Evolutionary conservation across 192 early-diverging fungal genomes (phyloP).

Genomic region (Coemansia umbellata): DNA sequence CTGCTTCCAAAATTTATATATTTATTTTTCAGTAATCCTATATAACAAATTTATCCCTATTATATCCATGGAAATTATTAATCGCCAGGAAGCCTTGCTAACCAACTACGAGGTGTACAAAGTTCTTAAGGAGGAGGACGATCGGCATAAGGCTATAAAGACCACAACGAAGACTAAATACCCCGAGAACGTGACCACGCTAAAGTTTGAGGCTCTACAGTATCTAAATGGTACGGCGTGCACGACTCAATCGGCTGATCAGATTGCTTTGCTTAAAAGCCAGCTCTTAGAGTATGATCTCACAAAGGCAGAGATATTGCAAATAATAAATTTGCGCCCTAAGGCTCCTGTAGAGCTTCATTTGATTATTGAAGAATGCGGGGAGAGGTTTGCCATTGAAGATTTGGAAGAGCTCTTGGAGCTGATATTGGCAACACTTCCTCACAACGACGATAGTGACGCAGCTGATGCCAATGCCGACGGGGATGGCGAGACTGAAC

Average conservation of each 20-base stretch:
- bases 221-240: slow-evolving; percentile 60
- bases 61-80: slow-evolving; percentile 69
- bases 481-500: background rate
- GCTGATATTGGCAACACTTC: slow-evolving; percentile 50
- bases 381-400: slow-evolving; percentile 57
- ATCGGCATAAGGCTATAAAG: slow-evolving; percentile 31
- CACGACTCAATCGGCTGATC: slow-evolving; percentile 54
- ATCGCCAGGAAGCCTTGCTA: slow-evolving; percentile 58
- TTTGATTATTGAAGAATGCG: slow-evolving; percentile 70
- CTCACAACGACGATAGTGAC: slow-evolving; percentile 22
- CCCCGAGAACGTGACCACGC: slow-evolving; percentile 60
- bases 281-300: slow-evolving; percentile 50
- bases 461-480: slow-evolving; percentile 1
- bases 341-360: slow-evolving; percentile 61
- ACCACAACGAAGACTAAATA: slow-evolving; percentile 38
- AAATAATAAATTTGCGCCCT: slow-evolving; percentile 71
- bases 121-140: slow-evolving; percentile 56
- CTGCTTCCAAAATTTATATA: too few relatives aligned
- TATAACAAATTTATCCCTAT: too few relatives aligned
- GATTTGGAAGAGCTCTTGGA: slow-evolving; percentile 53
- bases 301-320: slow-evolving; percentile 70
- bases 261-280: slow-evolving; percentile 49
- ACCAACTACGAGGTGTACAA: slow-evolving; percentile 68
- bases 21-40: too few relatives aligned
- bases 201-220: slow-evolving; percentile 57